These are phyloP conservation scores for Somion occarium DNA, from an alignment of 1,284 basidiomycete species.

Conservation along the genomic window DNA sequence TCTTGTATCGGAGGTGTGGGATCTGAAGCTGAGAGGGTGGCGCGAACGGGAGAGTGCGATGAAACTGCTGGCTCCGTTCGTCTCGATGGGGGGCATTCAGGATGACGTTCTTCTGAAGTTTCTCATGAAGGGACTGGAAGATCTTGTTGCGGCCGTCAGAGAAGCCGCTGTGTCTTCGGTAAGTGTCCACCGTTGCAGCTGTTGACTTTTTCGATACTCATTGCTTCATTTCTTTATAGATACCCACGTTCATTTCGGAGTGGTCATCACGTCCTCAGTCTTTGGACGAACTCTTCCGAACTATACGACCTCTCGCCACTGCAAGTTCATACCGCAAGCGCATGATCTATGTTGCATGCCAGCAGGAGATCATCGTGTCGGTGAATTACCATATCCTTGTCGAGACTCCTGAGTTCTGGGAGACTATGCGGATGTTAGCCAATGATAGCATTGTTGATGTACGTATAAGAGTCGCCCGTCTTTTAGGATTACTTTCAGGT, in stretches of 20 bases:
- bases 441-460: conserved; percentile 82
- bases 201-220: conserved; percentile 16
- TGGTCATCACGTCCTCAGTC: conserved; percentile 37
- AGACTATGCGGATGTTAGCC: conserved; percentile 53
- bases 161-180: conserved; percentile 70
- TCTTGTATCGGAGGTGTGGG: conserved; percentile 42
- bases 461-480: conserved; percentile 77
- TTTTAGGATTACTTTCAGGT: conserved; percentile 55
- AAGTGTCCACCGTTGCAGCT: conserved; percentile 31
- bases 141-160: conserved; percentile 80
- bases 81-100: conserved; percentile 26
- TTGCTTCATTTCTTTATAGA: conserved; percentile 31
- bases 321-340: conserved; percentile 63
- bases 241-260: conserved; percentile 49
- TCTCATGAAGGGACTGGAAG: conserved; percentile 67
- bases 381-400: conserved; percentile 34
- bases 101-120: conserved; percentile 36
- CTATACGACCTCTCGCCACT: conserved; percentile 51
- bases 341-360: conserved; percentile 78
- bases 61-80: conserved; percentile 42
- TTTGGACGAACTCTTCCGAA: conserved; percentile 38
- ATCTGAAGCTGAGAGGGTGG: conserved; percentile 71
- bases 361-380: conserved; percentile 53
- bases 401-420: conserved; percentile 58
- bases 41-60: conserved; percentile 74